phyloP scores from a whole-genome alignment of 179 eudicot species.

The Camellia oleifera region DNA sequence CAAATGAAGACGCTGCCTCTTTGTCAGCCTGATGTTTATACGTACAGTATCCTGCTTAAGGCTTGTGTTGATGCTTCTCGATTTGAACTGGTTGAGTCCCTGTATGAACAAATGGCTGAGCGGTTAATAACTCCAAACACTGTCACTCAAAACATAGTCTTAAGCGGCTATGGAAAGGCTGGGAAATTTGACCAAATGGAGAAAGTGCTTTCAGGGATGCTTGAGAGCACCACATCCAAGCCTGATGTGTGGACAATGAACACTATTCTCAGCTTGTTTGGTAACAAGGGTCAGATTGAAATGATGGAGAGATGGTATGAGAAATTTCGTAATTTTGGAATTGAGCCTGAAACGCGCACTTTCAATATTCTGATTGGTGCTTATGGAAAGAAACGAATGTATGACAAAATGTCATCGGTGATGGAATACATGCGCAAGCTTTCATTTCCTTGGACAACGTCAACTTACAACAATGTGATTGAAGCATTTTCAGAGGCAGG shows the following conservation, averaged over 20 bases:
- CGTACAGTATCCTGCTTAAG: conserved; percentile 78
- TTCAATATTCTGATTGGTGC: conserved; percentile 93
- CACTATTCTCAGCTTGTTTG: conserved; percentile 79
- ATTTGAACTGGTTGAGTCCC: conserved; percentile 66
- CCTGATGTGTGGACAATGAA: conserved; percentile 99
- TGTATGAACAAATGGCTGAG: conserved; percentile 69
- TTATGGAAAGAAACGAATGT: conserved; percentile 87
- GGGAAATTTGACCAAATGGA: conserved; percentile 86
- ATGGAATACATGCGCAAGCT: conserved; percentile 98
- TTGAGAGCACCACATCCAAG: conserved; percentile 47
- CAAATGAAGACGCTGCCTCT: conserved; percentile 74
- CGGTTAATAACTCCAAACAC: conserved; percentile 70
- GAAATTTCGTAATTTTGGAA: conserved; percentile 80
- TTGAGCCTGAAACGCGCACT: conserved; percentile 90
- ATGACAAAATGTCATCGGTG: conserved; percentile 91
- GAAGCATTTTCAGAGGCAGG: conserved; percentile 92
- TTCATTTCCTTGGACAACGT: conserved; percentile 88
- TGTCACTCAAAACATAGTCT: conserved; percentile 84
- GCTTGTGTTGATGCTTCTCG: conserved; percentile 70
- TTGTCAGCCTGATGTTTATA: conserved; percentile 94
- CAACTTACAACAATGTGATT: conserved; percentile 89
- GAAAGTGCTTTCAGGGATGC: conserved; percentile 74
- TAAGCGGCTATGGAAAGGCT: conserved; percentile 83
- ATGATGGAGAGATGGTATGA: conserved; percentile 98
- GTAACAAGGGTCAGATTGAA: conserved; percentile 85